Evolutionary conservation across 176 grass and related monocot species (phyloP).

Genomic region (Typha latifolia): DNA sequence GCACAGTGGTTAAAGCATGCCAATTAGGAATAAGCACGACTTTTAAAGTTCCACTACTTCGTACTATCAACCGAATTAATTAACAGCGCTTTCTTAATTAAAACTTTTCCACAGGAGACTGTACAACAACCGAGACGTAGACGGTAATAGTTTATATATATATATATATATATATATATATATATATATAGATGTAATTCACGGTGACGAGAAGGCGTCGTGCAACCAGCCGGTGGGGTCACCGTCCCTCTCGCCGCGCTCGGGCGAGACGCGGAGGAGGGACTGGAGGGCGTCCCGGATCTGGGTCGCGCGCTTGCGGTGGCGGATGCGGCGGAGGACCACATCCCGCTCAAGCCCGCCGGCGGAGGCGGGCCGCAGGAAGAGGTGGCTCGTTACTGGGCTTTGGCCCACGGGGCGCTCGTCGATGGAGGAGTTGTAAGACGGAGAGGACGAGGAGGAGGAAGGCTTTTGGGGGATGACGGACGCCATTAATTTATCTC

Average conservation of each 20-base stretch:
- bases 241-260: slow-evolving; percentile 9
- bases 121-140: no score
- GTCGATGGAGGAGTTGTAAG: background rate
- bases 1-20: no score
- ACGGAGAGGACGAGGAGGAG: background rate
- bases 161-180: no score
- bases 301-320: slow-evolving; percentile 50
- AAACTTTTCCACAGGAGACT: no score
- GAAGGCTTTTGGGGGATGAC: slow-evolving; percentile 24
- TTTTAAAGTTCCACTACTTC: no score
- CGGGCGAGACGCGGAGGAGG: slow-evolving; percentile 24
- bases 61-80: no score
- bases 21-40: no score
- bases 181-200: background rate
- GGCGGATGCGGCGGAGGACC: slow-evolving; percentile 67
- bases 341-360: slow-evolving; percentile 42
- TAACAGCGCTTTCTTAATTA: no score
- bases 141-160: no score
- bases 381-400: slow-evolving; percentile 39
- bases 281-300: slow-evolving; percentile 28
- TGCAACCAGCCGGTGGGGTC: slow-evolving; percentile 36
- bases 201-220: slow-evolving; percentile 69
- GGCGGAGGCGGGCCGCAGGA: slow-evolving; percentile 22
- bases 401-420: background rate
- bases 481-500: slow-evolving; percentile 25